These are phyloP conservation scores for Coemansia sp. DNA, from an alignment of 192 early-diverging fungal species.

Conservation along the genomic window DNA sequence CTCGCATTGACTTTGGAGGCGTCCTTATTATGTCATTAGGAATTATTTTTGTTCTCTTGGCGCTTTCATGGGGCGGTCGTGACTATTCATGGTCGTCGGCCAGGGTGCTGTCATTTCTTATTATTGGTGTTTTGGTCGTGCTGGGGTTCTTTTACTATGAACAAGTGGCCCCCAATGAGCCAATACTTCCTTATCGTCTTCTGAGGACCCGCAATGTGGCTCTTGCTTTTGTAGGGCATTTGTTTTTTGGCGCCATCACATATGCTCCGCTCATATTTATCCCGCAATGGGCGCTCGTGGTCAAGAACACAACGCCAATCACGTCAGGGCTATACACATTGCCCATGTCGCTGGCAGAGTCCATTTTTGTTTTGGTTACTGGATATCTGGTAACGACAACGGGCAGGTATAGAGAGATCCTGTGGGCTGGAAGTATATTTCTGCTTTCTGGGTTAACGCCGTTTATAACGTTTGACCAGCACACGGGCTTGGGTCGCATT, in stretches of 20 bases:
- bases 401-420: constrained; percentile 63
- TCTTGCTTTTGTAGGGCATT: constrained; percentile 61
- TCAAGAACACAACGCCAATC: constrained; percentile 71
- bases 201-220: constrained; percentile 63
- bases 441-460: constrained; percentile 67
- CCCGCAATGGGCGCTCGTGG: constrained; percentile 81
- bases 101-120: constrained; percentile 57
- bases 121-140: constrained; percentile 54
- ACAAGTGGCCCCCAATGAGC: constrained; percentile 62
- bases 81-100: constrained; percentile 67
- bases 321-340: constrained; percentile 72
- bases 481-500: constrained; percentile 57
- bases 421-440: constrained; percentile 64
- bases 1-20: constrained; percentile 65
- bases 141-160: constrained; percentile 65
- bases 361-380: constrained; percentile 63
- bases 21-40: constrained; percentile 49
- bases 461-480: constrained; percentile 60
- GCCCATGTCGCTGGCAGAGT: constrained; percentile 73
- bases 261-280: constrained; percentile 72
- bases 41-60: constrained; percentile 58
- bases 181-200: constrained; percentile 57
- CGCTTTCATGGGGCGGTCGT: constrained; percentile 66
- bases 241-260: constrained; percentile 68
- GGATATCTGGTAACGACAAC: constrained; percentile 65